Conservation (phyloP, 2,329 filamentous ascomycete species). For the Pseudocercospora ulei region DNA sequence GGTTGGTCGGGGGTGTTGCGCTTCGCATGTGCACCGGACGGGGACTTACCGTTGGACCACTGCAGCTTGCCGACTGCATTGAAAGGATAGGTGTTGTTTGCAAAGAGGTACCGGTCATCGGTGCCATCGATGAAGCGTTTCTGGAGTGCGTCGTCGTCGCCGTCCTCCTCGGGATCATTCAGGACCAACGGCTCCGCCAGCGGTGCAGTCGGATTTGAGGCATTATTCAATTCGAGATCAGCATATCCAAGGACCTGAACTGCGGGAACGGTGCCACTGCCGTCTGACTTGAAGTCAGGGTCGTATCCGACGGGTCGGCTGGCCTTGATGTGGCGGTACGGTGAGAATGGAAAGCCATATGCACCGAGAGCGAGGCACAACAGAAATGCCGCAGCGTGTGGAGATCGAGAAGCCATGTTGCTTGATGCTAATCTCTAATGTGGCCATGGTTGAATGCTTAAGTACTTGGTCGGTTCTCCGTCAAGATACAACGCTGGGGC, state of each 20-base stretch:
- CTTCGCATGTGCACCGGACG: no score
- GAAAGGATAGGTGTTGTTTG: slow-evolving; percentile 4
- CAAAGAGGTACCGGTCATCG: slow-evolving; percentile 5
- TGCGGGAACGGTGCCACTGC: background rate
- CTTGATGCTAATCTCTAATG: background rate
- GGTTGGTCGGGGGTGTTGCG: no score
- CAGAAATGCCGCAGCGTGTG: background rate
- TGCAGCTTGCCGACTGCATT: slow-evolving; percentile 2
- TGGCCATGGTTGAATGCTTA: background rate
- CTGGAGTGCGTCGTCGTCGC: background rate
- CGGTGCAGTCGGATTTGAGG: background rate
- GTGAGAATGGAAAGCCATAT: background rate
- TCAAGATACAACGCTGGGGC: no score
- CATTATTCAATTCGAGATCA: background rate
- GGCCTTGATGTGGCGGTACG: slow-evolving; percentile 1
- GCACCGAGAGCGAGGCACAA: background rate
- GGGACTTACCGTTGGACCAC: slow-evolving; percentile 8
- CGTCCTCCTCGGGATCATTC: background rate
- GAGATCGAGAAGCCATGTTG: slow-evolving; percentile 1
- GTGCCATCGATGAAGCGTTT: slow-evolving; percentile 5
- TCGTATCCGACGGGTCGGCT: slow-evolving; percentile 2
- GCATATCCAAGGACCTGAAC: background rate
- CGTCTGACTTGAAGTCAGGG: slow-evolving; percentile 2
- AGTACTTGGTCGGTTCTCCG: no score
- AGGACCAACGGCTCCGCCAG: background rate